A percentile compares a stretch with the other conserved stretches of the same genome.
These are phyloP conservation scores for Linum lewisii DNA, from an alignment of 345 rosid species.

Conservation along the genomic window DNA sequence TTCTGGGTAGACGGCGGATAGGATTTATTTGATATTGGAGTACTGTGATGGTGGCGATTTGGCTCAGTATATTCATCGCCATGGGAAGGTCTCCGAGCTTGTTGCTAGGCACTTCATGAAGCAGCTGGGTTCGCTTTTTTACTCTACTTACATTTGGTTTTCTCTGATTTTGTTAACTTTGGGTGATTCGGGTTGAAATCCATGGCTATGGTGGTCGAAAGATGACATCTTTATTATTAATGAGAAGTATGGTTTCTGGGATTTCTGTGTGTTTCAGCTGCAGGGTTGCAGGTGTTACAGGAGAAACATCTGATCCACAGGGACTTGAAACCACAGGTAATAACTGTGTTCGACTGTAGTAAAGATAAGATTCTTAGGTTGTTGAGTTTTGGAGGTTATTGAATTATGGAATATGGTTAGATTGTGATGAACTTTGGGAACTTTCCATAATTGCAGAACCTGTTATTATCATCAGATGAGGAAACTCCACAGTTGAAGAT, in stretches of 20 bases:
- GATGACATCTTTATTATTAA: neutral
- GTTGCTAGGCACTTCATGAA: constrained; percentile 73
- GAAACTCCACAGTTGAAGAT: constrained; percentile 53
- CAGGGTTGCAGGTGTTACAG: constrained; percentile 75
- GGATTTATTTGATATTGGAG: constrained; percentile 64
- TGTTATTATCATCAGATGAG: constrained; percentile 50
- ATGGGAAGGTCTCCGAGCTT: constrained; percentile 55
- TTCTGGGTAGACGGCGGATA: constrained; percentile 43
- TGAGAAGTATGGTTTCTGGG: constrained; percentile 5
- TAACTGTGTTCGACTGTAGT: neutral
- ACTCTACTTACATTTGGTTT: neutral
- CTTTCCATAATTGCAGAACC: constrained; percentile 40
- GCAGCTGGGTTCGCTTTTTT: constrained; percentile 44
- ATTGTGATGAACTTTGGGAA: constrained; percentile 7
- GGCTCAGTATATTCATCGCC: constrained; percentile 47
- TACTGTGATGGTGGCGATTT: constrained; percentile 86
- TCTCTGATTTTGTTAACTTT: neutral
- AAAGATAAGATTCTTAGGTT: constrained; percentile 10
- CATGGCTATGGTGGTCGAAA: neutral
- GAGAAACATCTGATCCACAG: constrained; percentile 72
- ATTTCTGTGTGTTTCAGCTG: constrained; percentile 46
- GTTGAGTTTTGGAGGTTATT: constrained; percentile 1
- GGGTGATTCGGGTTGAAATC: neutral
- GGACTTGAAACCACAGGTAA: constrained; percentile 83
- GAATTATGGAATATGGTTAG: neutral